Evolutionary conservation across 805 yeast genomes (phyloP), one percentile per base, ranked within the genome.

Genomic region (Cyberlindnera misumaiensis): DNA sequence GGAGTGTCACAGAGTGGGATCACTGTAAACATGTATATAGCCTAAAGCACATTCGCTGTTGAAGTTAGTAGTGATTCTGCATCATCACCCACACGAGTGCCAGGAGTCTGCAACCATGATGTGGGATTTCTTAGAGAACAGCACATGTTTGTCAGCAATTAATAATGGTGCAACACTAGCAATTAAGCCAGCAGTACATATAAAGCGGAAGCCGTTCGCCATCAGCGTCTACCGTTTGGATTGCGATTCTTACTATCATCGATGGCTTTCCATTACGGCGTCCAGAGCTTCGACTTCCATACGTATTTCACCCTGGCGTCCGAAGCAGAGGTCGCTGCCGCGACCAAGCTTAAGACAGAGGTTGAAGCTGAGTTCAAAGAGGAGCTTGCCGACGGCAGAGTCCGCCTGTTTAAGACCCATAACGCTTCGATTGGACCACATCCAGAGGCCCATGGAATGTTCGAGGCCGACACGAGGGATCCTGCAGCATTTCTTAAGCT

Each of bases 1-100:
- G 61, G 96, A 87, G 60, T 83, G 93, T 51, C 95, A 87, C 59
- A 74, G 89, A 53, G 60, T 83, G 38, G 95, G 95, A 9, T 64
- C 74, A 8, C 59, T 62, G 44, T 67, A 55, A 41, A 11, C 14
- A 13, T 11, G n/a, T 20, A 20, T 8, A 20, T 20, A 20, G 24
- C 8, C 24, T 20, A 20, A 6, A 8, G 8, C 8, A 6, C 8
- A 8, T 20, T n/a, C n/a, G n/a, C n/a, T n/a, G n/a, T n/a, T n/a
- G n/a, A n/a, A 20, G 8, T 20, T 8, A 20, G 24, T 20, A 20
- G 24, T 20, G 8, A 20, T 20, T 20, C 24, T 20, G 24, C 24
- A 20, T 20, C 24, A 6, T 20, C n/a, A n/a, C n/a, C n/a, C n/a
- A n/a, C n/a, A n/a, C n/a, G n/a, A n/a, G n/a, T n/a, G n/a, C n/a